These are phyloP conservation scores for Trametes elegans DNA, from an alignment of 768 basidiomycete species.

Conservation along the genomic window DNA sequence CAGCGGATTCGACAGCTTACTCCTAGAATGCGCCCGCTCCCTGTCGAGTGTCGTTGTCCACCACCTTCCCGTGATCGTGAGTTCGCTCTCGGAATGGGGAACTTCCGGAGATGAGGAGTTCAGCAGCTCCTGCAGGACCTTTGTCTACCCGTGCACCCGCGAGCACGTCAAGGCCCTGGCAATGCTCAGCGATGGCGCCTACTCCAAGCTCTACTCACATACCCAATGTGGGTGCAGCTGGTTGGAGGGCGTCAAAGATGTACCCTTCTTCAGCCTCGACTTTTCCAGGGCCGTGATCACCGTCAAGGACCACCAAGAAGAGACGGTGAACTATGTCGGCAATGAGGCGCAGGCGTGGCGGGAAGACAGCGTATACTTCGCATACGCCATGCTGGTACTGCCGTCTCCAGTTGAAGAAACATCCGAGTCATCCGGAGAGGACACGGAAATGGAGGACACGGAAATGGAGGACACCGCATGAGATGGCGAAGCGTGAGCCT, in stretches of 20 bases:
- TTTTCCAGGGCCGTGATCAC: not conserved
- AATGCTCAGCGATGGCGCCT: not conserved
- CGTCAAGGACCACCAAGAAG: constrained; percentile 1
- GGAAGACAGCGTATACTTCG: constrained; percentile 27
- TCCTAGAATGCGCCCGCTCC: constrained; percentile 9
- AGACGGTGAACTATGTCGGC: constrained; percentile 21
- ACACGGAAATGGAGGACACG: not conserved
- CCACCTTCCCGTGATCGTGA: constrained; percentile 23
- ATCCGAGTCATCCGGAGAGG: not conserved
- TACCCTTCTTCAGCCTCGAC: constrained; percentile 16
- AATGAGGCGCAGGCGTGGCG: constrained; percentile 25
- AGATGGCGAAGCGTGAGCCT: too few species aligned
- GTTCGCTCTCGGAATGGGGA: not conserved
- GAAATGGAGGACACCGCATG: too few species aligned
- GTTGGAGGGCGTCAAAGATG: not conserved
- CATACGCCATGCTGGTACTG: constrained; percentile 22
- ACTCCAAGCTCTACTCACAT: not conserved
- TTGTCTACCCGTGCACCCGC: constrained; percentile 25
- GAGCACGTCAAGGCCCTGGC: constrained; percentile 18
- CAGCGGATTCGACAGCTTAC: constrained; percentile 26
- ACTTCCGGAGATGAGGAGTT: not conserved
- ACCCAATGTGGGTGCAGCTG: not conserved
- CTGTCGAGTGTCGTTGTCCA: constrained; percentile 16
- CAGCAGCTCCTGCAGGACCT: not conserved
- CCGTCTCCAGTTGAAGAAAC: too few species aligned